phyloP scores from a whole-genome alignment of 2,329 filamentous ascomycete species.

The Hypoxylon sp. region DNA sequence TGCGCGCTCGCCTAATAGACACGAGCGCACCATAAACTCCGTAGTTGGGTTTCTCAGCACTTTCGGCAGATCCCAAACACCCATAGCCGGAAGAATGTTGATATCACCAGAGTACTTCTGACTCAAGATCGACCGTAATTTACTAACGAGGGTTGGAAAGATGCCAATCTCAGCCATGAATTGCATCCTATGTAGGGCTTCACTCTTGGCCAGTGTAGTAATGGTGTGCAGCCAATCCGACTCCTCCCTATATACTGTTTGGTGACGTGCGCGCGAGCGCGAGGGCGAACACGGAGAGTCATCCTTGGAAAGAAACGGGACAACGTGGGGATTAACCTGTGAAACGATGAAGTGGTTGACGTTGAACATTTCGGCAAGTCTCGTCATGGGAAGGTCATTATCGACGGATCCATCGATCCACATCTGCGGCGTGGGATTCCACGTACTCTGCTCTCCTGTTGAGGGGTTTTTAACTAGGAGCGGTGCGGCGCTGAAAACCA shows the following conservation, averaged over 20 bases:
- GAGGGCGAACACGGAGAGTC: conserved; percentile 67
- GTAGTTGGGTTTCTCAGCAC: conserved; percentile 87
- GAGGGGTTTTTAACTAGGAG: conserved; percentile 87
- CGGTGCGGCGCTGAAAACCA: conserved; percentile 84
- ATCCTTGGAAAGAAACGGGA: conserved; percentile 86
- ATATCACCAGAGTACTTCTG: conserved; percentile 97
- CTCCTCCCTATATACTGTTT: conserved; percentile 58
- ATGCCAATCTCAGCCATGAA: conserved; percentile 85
- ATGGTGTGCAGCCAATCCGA: conserved; percentile 75
- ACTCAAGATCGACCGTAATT: conserved; percentile 83
- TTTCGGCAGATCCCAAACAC: conserved; percentile 79
- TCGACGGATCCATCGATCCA: conserved; percentile 98
- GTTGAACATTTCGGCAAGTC: conserved; percentile 95
- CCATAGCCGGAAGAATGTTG: conserved; percentile 88
- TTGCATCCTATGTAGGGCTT: conserved; percentile 84
- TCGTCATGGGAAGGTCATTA: conserved; percentile 92
- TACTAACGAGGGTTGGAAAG: conserved; percentile 83
- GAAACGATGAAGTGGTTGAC: conserved; percentile 99
- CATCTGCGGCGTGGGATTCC: conserved; percentile 87
- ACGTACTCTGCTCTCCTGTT: conserved; percentile 82
- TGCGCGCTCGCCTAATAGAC: conserved; percentile 83
- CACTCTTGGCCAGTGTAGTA: conserved; percentile 81
- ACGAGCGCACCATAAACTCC: conserved; percentile 87
- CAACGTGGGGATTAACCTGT: conserved; percentile 94
- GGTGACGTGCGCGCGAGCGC: conserved; percentile 44